Evolutionary conservation across 768 basidiomycete genomes (phyloP).

Genomic region (Leucocoprinus birnbaumii): DNA sequence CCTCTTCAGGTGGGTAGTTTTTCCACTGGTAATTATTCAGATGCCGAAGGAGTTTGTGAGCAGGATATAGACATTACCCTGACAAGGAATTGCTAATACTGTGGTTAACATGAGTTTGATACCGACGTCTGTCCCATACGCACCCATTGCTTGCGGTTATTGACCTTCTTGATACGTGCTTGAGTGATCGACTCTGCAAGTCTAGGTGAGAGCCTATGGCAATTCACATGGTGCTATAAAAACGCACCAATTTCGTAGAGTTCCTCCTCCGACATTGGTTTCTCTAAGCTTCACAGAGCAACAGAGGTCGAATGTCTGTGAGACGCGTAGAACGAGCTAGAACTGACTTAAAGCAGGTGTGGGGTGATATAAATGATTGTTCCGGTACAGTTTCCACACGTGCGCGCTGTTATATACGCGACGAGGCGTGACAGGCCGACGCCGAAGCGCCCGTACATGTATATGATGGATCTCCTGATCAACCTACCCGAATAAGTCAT

Average conservation of each 20-base stretch:
- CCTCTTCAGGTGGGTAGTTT: slow-evolving; percentile 46
- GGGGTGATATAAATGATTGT: too few species aligned
- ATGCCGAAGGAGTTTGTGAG: background rate
- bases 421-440: too few species aligned
- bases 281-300: too few species aligned
- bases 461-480: too few species aligned
- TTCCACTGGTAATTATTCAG: slow-evolving; percentile 48
- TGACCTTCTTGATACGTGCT: slow-evolving; percentile 46
- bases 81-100: slow-evolving; percentile 50
- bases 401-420: too few species aligned
- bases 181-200: slow-evolving; percentile 47
- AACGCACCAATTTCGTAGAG: slow-evolving; percentile 70
- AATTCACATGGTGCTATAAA: background rate
- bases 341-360: too few species aligned
- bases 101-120: slow-evolving; percentile 10
- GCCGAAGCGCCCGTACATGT: too few species aligned
- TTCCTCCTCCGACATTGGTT: slow-evolving; percentile 35
- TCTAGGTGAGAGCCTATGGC: slow-evolving; percentile 3
- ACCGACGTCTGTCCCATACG: slow-evolving; percentile 14
- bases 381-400: too few species aligned
- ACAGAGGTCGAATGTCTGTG: too few species aligned
- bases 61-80: slow-evolving; percentile 37
- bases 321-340: too few species aligned
- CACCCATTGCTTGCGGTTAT: slow-evolving; percentile 52
- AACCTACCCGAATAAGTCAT: too few species aligned